These are phyloP conservation scores for Exserohilum rostratum DNA, from an alignment of 2,329 filamentous ascomycete genomes.

Conservation along the genomic window DNA sequence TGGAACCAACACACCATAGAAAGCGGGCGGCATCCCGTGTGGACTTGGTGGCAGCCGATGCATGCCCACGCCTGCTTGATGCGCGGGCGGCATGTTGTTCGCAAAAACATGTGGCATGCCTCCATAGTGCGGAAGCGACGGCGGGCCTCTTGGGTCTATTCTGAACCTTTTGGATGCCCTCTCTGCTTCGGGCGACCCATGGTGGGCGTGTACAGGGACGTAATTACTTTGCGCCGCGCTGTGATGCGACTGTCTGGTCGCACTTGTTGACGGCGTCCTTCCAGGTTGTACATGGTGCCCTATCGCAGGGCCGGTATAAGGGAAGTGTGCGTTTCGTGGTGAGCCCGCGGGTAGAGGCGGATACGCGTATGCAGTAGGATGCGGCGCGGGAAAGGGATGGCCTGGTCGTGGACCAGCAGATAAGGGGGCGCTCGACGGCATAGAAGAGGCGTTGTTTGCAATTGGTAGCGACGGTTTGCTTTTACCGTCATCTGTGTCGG, in stretches of 20 bases:
- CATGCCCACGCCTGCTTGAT: not conserved
- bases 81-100: not conserved
- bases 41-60: not conserved
- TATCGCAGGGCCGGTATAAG: not conserved
- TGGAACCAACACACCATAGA: not conserved
- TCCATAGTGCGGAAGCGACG: not conserved
- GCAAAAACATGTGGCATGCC: not conserved
- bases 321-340: not conserved
- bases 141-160: not conserved
- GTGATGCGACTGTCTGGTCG: not conserved
- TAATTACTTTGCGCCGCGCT: slow-evolving; percentile 2
- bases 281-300: not conserved
- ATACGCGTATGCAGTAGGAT: not conserved
- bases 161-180: slow-evolving; percentile 34
- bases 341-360: slow-evolving; percentile 1
- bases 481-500: slow-evolving; percentile 23
- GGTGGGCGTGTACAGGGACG: not conserved
- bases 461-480: not conserved
- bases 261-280: not conserved
- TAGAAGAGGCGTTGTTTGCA: not conserved
- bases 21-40: not conserved
- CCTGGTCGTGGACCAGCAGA: not conserved
- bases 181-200: not conserved
- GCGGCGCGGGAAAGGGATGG: not conserved
- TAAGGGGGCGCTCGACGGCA: slow-evolving; percentile 7